A percentile compares a stretch with the other conserved stretches of the same genome.
Evolutionary conservation across 805 yeast genomes (phyloP).

Genomic region (Metschnikowia matae): DNA sequence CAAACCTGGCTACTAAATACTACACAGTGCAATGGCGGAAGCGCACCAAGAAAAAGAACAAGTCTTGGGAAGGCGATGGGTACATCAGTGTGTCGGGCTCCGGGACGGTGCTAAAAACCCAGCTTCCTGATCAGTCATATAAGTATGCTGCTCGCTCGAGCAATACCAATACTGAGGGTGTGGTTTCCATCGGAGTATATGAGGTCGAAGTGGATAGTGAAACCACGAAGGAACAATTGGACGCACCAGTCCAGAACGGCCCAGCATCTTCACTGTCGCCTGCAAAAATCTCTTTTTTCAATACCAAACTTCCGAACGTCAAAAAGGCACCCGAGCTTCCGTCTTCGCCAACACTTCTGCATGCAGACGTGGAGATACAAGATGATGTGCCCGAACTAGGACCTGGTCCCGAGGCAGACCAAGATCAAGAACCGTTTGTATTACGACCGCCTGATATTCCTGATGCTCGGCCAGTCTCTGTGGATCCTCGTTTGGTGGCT

Average conservation of each 20-base stretch:
- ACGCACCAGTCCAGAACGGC: too few species aligned
- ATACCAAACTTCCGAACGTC: not conserved
- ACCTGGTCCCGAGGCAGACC: not conserved
- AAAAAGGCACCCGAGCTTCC: not conserved
- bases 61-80: constrained; percentile 96
- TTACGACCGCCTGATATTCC: not conserved
- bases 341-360: not conserved
- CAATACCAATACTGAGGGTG: constrained; percentile 15
- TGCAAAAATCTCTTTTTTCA: not conserved
- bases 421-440: not conserved
- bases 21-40: constrained; percentile 63
- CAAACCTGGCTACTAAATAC: constrained; percentile 2
- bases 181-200: constrained; percentile 49
- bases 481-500: constrained; percentile 54
- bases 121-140: constrained; percentile 21
- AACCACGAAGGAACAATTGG: constrained; percentile 8
- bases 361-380: not conserved
- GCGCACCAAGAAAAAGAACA: constrained; percentile 69
- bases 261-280: not conserved
- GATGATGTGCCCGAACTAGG: not conserved
- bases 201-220: constrained; percentile 58
- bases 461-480: constrained; percentile 35
- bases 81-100: constrained; percentile 33
- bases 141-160: constrained; percentile 16
- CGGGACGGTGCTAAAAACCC: constrained; percentile 25